Evolutionary conservation across 2,329 filamentous ascomycete species (phyloP).

Genomic region (Alternaria sp.): DNA sequence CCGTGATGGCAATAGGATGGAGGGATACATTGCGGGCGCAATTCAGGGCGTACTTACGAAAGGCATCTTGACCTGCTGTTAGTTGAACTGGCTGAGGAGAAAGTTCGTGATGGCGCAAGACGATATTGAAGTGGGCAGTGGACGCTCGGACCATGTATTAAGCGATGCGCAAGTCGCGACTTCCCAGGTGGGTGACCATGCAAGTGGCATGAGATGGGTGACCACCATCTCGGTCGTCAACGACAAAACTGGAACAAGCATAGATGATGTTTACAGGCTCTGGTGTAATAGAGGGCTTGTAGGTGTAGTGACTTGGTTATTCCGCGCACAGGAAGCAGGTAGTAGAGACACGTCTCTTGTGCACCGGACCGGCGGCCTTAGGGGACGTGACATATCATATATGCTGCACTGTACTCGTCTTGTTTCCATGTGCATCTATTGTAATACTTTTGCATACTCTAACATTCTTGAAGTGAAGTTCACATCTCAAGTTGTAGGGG

Average conservation of each 20-base stretch:
- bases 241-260: not conserved
- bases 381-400: not conserved
- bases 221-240: not conserved
- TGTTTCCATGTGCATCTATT: no score
- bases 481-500: slow-evolving; percentile 8
- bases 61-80: slow-evolving; percentile 55
- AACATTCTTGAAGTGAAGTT: not conserved
- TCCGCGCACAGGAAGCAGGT: not conserved
- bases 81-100: slow-evolving; percentile 36
- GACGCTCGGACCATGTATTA: slow-evolving; percentile 20
- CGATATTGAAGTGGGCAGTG: slow-evolving; percentile 22
- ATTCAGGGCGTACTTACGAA: slow-evolving; percentile 55
- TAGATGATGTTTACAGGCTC: fast-evolving
- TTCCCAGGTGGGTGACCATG: slow-evolving; percentile 19
- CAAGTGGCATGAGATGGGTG: slow-evolving; percentile 8
- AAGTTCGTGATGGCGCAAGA: slow-evolving; percentile 30
- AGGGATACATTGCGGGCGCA: slow-evolving; percentile 14
- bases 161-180: slow-evolving; percentile 22
- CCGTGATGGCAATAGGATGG: slow-evolving; percentile 26
- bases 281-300: not conserved
- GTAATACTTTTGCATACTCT: not conserved
- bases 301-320: not conserved
- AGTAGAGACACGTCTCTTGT: not conserved
- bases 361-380: not conserved
- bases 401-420: not conserved